These are phyloP conservation scores for Barbatosphaeria neglecta DNA, from an alignment of 495 filamentous ascomycete genomes.

Conservation along the genomic window DNA sequence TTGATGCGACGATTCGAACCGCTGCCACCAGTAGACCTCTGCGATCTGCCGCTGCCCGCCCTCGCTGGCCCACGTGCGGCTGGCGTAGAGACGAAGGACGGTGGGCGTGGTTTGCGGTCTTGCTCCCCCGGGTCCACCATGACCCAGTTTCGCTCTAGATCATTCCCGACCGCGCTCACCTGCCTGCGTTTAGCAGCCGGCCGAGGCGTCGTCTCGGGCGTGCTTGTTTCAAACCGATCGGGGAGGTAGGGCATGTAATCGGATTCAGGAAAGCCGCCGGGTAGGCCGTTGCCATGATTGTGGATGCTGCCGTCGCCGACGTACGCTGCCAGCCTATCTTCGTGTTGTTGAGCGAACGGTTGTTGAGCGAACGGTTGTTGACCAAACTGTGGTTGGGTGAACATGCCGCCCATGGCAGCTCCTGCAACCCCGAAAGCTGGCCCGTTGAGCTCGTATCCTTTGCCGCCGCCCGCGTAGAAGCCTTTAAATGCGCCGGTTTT, in stretches of 20 bases:
- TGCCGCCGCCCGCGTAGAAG: constrained; percentile 76
- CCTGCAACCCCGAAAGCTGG: constrained; percentile 8
- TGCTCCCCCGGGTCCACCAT: constrained; percentile 42
- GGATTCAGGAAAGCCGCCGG: constrained; percentile 8
- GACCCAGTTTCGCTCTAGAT: constrained; percentile 60
- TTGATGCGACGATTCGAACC: constrained; percentile 20
- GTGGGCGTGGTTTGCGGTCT: constrained; percentile 2
- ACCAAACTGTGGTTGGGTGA: no score
- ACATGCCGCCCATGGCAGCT: constrained; percentile 3
- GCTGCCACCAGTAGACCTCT: background rate
- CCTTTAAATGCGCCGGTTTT: constrained; percentile 60
- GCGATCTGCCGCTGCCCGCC: background rate
- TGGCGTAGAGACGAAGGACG: constrained; percentile 9
- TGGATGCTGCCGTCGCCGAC: no score
- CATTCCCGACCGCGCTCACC: constrained; percentile 37
- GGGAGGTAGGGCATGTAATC: constrained; percentile 11
- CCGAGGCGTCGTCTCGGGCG: constrained; percentile 30
- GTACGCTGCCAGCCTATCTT: no score
- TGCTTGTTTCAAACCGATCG: constrained; percentile 15
- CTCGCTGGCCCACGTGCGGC: constrained; percentile 2
- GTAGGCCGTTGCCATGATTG: constrained; percentile 1
- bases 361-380: no score
- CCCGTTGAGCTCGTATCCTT: constrained; percentile 42
- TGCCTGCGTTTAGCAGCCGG: constrained; percentile 41
- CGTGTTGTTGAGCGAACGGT: no score